Percentiles rank a stretch among this genome's conserved stretches.
These are phyloP conservation scores for Prunus dulcis DNA, from an alignment of 306 rosid genomes.

Conservation along the genomic window DNA sequence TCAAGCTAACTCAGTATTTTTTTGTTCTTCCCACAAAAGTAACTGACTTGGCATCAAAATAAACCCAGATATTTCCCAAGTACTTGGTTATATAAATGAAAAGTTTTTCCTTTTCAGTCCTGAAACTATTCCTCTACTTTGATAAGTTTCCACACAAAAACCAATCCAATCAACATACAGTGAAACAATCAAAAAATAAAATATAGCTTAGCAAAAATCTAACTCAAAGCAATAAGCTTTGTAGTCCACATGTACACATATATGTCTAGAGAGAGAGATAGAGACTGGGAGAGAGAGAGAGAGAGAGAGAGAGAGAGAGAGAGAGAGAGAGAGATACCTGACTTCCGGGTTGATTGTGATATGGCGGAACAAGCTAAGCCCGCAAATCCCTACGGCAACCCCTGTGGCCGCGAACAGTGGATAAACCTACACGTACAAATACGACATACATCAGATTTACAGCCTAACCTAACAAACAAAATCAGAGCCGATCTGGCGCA, in stretches of 20 bases:
- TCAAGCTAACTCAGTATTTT: neutral
- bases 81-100: neutral
- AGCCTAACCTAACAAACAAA: neutral
- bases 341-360: constrained; percentile 92
- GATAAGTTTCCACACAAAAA: neutral
- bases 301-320: neutral
- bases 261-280: neutral
- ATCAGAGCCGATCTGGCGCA: neutral
- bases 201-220: neutral
- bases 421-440: constrained; percentile 56
- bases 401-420: constrained; percentile 84
- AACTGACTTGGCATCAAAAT: neutral
- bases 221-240: neutral
- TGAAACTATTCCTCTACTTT: neutral
- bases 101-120: neutral
- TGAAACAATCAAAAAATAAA: neutral
- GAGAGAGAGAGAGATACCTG: constrained; percentile 45
- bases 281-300: neutral
- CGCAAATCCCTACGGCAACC: constrained; percentile 87
- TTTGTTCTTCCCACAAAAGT: neutral
- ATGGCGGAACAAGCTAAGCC: constrained; percentile 64
- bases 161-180: neutral
- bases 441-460: neutral
- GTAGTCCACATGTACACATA: neutral
- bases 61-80: neutral